Conservation (phyloP, 2,329 filamentous ascomycete species). For the Parascedosporium putredinis region DNA sequence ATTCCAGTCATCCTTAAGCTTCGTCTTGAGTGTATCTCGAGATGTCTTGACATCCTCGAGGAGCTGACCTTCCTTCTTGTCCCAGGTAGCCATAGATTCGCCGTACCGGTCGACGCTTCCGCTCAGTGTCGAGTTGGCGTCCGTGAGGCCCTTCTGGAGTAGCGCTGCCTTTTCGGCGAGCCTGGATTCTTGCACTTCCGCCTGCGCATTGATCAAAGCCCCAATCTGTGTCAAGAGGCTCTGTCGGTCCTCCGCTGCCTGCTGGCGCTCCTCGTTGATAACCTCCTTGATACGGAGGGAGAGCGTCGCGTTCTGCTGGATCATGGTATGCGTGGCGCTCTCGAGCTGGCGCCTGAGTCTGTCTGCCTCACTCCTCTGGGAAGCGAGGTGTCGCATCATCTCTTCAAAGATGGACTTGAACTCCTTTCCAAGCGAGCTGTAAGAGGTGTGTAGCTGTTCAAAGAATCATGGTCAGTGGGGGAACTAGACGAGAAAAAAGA, state of each 20-base stretch:
- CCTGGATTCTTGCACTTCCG: conserved; percentile 62
- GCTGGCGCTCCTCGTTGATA: conserved; percentile 65
- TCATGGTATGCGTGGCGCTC: conserved; percentile 55
- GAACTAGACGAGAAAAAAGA: no score
- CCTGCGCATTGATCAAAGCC: conserved; percentile 63
- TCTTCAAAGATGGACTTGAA: conserved; percentile 81
- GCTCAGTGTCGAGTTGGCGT: conserved; percentile 55
- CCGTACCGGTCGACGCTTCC: conserved; percentile 56
- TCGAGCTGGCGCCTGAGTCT: conserved; percentile 62
- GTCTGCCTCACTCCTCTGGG: conserved; percentile 51
- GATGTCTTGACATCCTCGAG: conserved; percentile 63
- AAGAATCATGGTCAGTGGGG: background rate
- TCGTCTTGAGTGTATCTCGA: conserved; percentile 67
- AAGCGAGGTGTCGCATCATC: conserved; percentile 51
- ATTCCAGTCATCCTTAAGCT: conserved; percentile 78
- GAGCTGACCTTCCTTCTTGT: conserved; percentile 55
- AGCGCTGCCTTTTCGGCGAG: conserved; percentile 51
- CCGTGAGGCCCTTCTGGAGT: conserved; percentile 38
- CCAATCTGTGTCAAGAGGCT: conserved; percentile 68
- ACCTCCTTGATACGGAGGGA: conserved; percentile 57
- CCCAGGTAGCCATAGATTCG: conserved; percentile 65
- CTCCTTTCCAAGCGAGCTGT: conserved; percentile 71
- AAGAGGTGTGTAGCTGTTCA: conserved; percentile 65
- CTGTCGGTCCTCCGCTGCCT: conserved; percentile 63
- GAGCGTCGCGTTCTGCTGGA: conserved; percentile 57